Conservation (phyloP, 495 filamentous ascomycete species). For the Tuber indicum region DNA sequence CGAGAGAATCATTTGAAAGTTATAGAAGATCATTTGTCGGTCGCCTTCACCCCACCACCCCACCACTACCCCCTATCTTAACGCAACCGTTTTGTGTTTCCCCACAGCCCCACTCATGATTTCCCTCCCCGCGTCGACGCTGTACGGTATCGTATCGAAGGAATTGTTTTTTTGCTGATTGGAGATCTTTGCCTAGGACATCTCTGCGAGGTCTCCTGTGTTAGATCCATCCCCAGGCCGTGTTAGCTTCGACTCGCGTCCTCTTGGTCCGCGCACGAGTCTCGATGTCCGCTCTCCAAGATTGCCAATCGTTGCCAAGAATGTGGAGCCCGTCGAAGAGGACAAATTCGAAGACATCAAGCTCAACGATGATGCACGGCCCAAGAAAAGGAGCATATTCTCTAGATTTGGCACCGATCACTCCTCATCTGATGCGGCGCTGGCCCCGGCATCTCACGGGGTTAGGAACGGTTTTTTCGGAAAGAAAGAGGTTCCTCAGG, state of each 20-base stretch:
- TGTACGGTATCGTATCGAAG: not conserved
- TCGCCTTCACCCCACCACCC: slow-evolving; percentile 18
- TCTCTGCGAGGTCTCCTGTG: slow-evolving; percentile 76
- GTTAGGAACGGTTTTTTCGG: slow-evolving; percentile 24
- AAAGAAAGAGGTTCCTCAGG: slow-evolving; percentile 29
- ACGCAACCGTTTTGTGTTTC: not conserved
- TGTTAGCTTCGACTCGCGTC: slow-evolving; percentile 66
- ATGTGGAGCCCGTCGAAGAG: slow-evolving; percentile 49
- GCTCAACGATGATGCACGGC: slow-evolving; percentile 60
- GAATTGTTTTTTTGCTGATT: slow-evolving; percentile 23
- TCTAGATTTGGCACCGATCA: slow-evolving; percentile 63
- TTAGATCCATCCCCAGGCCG: slow-evolving; percentile 57
- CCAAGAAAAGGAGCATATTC: slow-evolving; percentile 79
- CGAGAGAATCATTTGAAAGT: slow-evolving; percentile 94
- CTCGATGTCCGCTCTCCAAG: slow-evolving; percentile 35
- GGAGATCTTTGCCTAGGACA: slow-evolving; percentile 58
- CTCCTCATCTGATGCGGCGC: slow-evolving; percentile 13
- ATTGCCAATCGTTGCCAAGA: slow-evolving; percentile 27
- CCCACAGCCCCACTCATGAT: slow-evolving; percentile 7
- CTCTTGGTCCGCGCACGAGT: slow-evolving; percentile 42
- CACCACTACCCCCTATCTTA: not conserved
- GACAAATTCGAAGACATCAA: slow-evolving; percentile 88
- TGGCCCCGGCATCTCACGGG: slow-evolving; percentile 4
- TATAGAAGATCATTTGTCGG: slow-evolving; percentile 93
- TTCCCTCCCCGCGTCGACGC: not conserved